Evolutionary conservation across 2,329 filamentous ascomycete genomes (phyloP).

Genomic region (Trichoderma cornu-damae): DNA sequence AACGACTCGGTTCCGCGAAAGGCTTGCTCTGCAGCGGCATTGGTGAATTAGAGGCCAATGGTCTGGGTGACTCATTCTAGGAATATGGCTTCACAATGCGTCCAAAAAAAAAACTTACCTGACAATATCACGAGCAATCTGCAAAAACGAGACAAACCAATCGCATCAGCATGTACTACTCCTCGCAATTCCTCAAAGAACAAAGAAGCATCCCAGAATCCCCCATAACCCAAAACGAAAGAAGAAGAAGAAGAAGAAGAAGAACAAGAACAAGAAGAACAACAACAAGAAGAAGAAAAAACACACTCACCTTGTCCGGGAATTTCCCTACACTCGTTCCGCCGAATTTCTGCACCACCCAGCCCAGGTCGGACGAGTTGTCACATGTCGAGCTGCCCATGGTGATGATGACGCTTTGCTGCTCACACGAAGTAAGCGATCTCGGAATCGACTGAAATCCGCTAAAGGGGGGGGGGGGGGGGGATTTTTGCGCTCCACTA

Average conservation of each 20-base stretch:
- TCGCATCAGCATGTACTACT: conserved; percentile 14
- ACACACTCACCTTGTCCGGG: conserved; percentile 55
- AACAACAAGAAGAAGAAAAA: background rate
- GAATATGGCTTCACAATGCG: background rate
- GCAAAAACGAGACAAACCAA: too few species aligned
- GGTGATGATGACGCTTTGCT: background rate
- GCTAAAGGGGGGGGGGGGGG: background rate
- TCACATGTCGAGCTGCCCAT: conserved; percentile 33
- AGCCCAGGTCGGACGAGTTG: conserved; percentile 47
- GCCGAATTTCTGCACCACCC: conserved; percentile 93
- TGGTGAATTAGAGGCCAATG: background rate
- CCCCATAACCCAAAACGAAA: too few species aligned
- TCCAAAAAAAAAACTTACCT: conserved; percentile 37
- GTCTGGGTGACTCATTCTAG: background rate
- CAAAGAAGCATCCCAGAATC: background rate
- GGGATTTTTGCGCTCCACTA: background rate
- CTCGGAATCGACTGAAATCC: conserved; percentile 9
- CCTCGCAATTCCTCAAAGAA: background rate
- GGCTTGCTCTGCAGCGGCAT: conserved; percentile 34
- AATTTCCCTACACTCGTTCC: conserved; percentile 96
- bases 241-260: background rate
- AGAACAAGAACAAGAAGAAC: too few species aligned
- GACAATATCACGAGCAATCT: conserved; percentile 43
- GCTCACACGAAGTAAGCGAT: conserved; percentile 16
- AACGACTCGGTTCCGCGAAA: conserved; percentile 69